These are phyloP conservation scores for Pseudoscleropodium purum DNA, from an alignment of 225 moss, liverwort and hornwort species.

Conservation along the genomic window DNA sequence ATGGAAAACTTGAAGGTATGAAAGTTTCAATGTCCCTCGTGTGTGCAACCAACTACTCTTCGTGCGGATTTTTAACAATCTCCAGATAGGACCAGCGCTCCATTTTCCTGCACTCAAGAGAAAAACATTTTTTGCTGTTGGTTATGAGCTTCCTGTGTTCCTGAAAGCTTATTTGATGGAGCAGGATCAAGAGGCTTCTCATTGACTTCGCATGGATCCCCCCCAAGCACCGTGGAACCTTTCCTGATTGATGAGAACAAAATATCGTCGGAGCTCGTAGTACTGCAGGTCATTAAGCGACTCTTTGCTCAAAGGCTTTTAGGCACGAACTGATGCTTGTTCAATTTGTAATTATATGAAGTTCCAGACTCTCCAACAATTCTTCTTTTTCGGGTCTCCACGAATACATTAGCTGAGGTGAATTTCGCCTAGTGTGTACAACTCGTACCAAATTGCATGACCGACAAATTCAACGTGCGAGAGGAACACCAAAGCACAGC, in stretches of 20 bases:
- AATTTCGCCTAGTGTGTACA: background rate
- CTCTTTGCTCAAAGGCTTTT: constrained; percentile 79
- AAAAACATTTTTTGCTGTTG: background rate
- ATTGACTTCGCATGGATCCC: constrained; percentile 67
- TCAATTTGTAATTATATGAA: constrained; percentile 20
- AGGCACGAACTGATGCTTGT: constrained; percentile 60
- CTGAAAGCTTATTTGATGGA: constrained; percentile 4
- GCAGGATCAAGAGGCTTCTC: constrained; percentile 86
- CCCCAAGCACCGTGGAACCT: constrained; percentile 92
- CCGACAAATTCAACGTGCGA: background rate
- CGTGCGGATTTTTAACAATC: background rate
- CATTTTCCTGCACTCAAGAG: background rate
- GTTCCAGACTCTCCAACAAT: constrained; percentile 5
- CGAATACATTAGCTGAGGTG: background rate
- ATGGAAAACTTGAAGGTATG: constrained; percentile 83
- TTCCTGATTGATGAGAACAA: constrained; percentile 88
- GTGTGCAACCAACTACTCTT: background rate
- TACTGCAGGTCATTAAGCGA: constrained; percentile 85
- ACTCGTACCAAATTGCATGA: background rate
- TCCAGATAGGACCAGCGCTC: background rate
- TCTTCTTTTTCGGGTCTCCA: background rate
- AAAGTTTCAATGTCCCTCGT: background rate
- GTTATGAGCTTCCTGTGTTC: background rate
- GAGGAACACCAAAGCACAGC: background rate
- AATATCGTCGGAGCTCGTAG: constrained; percentile 57